Evolutionary conservation across 2,329 filamentous ascomycete species (phyloP), one percentile per base, ranked within the genome.

Genomic region (Grosmannia penicillata): DNA sequence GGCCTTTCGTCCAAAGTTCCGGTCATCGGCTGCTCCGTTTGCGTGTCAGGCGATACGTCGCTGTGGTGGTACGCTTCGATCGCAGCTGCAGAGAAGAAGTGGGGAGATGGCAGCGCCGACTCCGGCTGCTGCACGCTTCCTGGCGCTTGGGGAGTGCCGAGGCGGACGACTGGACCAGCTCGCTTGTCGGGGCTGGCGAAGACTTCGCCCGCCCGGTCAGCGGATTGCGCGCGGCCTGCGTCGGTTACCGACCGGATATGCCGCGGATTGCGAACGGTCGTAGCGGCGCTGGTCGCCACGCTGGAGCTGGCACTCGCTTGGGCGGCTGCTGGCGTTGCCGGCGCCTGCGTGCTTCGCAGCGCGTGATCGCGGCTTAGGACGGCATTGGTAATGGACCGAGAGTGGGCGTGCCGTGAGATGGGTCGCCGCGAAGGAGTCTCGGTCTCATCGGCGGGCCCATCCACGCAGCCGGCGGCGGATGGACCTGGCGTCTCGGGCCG

Each of bases 101-200:
- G 18, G 17, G 40, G 40, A 17, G 40, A 42, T 9, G 33, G 37
- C 14, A 39, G 23, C 4, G 38, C 23, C 7, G 34, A 33, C 4
- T 23, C 21, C 8, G n/a, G 13, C 10, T 53, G 60, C 49, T 63
- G 75, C 47, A 65, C 65, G 53, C 53, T 75, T 41, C 80, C 81
- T 4, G 76, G 67, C 1, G 70, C 79, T 18, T 69, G 60, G 1
- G 75, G 66, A 4, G 67, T 72, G 52, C 69, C 81, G 21, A 84
- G 49, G 4, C 71, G 72, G 3, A 85, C 65, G 45, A 72, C 75
- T 1, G 82, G 65, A 29, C 68, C 68, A 3, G 70, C 70, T 43
- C 80, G 76, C 46, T 78, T 75, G 51, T 83, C 76, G 9, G 65
- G 59, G 37, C 63, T 73, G 18, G 63, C 61, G 37, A 79, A 76